Evolutionary conservation across 169 alveolate genomes (phyloP).

Genomic region (Theileria parva): DNA sequence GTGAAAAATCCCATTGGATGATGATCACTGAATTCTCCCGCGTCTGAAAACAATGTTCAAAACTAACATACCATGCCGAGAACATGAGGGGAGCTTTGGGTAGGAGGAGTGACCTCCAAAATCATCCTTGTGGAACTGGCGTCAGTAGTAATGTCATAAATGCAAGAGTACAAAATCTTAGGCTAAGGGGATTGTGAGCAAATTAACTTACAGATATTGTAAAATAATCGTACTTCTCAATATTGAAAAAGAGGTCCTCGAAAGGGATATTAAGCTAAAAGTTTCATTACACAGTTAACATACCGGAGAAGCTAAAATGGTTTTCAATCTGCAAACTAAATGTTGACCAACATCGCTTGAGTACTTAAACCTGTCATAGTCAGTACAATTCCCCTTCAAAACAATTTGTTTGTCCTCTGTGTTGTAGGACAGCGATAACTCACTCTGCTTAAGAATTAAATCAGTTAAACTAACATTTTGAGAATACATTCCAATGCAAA

Average conservation of each 20-base stretch:
- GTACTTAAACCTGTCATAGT: conserved; percentile 39
- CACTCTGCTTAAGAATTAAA: conserved; percentile 26
- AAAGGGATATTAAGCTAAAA: conserved; percentile 53
- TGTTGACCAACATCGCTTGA: conserved; percentile 42
- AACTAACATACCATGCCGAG: conserved; percentile 51
- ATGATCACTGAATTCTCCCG: conserved; percentile 54
- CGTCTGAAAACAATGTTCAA: conserved; percentile 13
- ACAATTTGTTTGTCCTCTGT: conserved; percentile 56
- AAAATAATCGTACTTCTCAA: conserved; percentile 52
- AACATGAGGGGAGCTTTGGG: conserved; percentile 37
- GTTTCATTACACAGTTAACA: not conserved
- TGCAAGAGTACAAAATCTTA: conserved; percentile 51
- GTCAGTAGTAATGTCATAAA: conserved; percentile 62
- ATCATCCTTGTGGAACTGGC: conserved; percentile 54
- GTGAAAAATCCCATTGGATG: conserved; percentile 65
- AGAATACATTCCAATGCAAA: conserved; percentile 54
- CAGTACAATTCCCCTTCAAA: conserved; percentile 38
- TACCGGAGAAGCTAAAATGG: conserved; percentile 55
- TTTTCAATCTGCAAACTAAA: conserved; percentile 54
- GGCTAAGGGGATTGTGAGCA: conserved; percentile 22
- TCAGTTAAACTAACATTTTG: conserved; percentile 34
- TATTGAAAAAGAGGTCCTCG: conserved; percentile 54
- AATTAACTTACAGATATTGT: conserved; percentile 39
- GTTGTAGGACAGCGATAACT: conserved; percentile 38
- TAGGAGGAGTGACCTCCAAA: conserved; percentile 55